Conservation (phyloP, 78 protist species). For the Isochrysis galbana region DNA sequence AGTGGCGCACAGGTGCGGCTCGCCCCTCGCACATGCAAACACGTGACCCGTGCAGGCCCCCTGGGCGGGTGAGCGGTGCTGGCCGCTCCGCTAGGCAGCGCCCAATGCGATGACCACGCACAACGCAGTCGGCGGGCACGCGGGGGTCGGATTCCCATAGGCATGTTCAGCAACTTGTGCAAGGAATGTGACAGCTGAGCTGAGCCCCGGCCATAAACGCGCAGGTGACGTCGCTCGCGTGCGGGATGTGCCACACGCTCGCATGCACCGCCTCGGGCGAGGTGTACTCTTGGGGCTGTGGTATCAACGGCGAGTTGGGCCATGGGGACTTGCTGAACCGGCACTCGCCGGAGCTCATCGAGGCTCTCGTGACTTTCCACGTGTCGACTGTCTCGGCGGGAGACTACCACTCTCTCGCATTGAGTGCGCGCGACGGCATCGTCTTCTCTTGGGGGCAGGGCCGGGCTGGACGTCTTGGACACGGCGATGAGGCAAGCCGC, state of each 20-base stretch:
- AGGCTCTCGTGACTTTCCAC: not conserved
- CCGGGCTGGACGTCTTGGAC: not conserved
- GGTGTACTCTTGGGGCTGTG: constrained; percentile 49
- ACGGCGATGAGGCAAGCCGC: not conserved
- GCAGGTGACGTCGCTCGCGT: not conserved
- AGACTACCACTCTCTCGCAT: not conserved
- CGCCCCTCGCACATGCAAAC: too few species aligned
- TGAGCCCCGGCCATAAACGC: too few species aligned
- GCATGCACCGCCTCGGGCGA: not conserved
- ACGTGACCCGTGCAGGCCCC: too few species aligned
- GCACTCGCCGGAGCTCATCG: not conserved
- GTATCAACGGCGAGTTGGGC: constrained; percentile 39
- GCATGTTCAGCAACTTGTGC: too few species aligned
- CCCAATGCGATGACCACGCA: too few species aligned
- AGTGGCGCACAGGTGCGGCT: too few species aligned
- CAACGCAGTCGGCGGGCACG: too few species aligned
- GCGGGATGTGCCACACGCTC: not conserved
- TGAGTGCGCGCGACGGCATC: not conserved
- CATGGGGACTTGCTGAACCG: not conserved
- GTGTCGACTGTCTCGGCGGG: not conserved
- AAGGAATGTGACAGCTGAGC: too few species aligned
- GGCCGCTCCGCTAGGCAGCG: too few species aligned
- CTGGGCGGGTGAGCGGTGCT: too few species aligned
- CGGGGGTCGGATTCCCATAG: too few species aligned
- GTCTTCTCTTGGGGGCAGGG: not conserved